A percentile compares a stretch with the other conserved stretches of the same genome.
Evolutionary conservation across 2,329 filamentous ascomycete genomes (phyloP).

Genomic region (Talaromyces islandicus): DNA sequence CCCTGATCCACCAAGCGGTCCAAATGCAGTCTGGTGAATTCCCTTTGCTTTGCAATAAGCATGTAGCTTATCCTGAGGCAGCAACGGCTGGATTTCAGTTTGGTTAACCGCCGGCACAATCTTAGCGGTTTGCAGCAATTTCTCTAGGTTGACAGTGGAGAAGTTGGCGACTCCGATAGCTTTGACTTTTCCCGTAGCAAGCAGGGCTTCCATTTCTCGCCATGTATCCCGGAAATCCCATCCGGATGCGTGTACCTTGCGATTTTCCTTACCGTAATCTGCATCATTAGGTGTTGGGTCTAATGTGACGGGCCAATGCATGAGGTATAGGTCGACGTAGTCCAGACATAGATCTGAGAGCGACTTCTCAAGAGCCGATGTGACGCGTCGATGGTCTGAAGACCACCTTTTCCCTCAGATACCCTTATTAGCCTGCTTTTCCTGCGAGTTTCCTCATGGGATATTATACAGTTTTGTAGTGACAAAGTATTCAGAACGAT

Average conservation of each 20-base stretch:
- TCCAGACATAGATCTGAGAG: conserved; percentile 19
- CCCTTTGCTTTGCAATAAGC: conserved; percentile 26
- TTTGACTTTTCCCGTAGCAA: conserved; percentile 14
- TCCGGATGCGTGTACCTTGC: conserved; percentile 29
- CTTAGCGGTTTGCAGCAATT: conserved; percentile 17
- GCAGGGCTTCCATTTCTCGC: conserved; percentile 4
- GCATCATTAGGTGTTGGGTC: conserved; percentile 37
- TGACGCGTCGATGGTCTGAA: conserved; percentile 25
- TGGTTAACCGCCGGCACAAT: conserved; percentile 28
- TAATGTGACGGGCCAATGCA: conserved; percentile 19
- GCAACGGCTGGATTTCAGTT: conserved; percentile 28
- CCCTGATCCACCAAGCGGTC: conserved; percentile 57
- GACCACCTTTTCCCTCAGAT: conserved; percentile 19
- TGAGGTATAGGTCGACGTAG: conserved; percentile 8
- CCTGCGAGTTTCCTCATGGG: neutral
- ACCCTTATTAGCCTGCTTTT: neutral
- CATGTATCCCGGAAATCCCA: conserved; percentile 9
- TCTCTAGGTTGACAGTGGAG: conserved; percentile 23
- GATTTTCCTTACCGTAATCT: conserved; percentile 39
- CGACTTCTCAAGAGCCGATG: conserved; percentile 9
- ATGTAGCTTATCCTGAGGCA: conserved; percentile 26
- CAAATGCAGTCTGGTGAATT: conserved; percentile 37
- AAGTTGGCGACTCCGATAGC: conserved; percentile 31
- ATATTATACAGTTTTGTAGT: conserved; percentile 45
- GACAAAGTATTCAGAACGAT: conserved; percentile 45